phyloP scores from a whole-genome alignment of 805 yeast species.

The Wickerhamiella kurtzmanii region DNA sequence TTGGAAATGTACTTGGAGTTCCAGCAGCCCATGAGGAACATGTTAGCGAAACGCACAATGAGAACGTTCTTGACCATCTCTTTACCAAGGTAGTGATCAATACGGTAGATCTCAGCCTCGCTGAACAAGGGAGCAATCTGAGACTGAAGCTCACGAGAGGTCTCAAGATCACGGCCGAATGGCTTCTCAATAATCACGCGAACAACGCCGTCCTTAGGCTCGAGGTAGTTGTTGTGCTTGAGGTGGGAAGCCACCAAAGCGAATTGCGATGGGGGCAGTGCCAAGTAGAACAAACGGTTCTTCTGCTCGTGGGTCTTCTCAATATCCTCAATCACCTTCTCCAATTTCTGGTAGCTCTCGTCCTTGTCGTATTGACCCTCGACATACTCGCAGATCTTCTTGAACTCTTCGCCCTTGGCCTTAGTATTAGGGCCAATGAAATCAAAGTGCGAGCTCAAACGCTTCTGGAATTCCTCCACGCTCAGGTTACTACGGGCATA shows the following conservation, averaged over 20 bases:
- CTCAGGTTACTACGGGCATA: constrained; percentile 77
- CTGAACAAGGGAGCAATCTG: constrained; percentile 72
- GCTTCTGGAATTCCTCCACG: constrained; percentile 49
- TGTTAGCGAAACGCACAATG: constrained; percentile 82
- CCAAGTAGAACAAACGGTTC: constrained; percentile 81
- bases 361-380: constrained; percentile 69
- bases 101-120: constrained; percentile 87
- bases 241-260: constrained; percentile 62
- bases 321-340: constrained; percentile 40
- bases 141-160: constrained; percentile 63
- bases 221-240: constrained; percentile 49
- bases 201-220: constrained; percentile 47
- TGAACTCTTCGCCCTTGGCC: constrained; percentile 43
- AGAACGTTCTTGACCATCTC: constrained; percentile 93
- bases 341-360: constrained; percentile 55
- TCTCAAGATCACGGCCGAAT: constrained; percentile 79
- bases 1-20: constrained; percentile 61
- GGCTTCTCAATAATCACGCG: constrained; percentile 93
- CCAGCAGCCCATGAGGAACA: constrained; percentile 81
- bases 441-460: constrained; percentile 53
- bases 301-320: constrained; percentile 40
- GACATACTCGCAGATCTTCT: constrained; percentile 51
- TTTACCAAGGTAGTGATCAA: constrained; percentile 95
- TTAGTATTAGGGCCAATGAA: constrained; percentile 33
- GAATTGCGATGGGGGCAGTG: constrained; percentile 89